These are phyloP conservation scores for Adansonia digitata DNA, from an alignment of 345 rosid species.

Conservation along the genomic window DNA sequence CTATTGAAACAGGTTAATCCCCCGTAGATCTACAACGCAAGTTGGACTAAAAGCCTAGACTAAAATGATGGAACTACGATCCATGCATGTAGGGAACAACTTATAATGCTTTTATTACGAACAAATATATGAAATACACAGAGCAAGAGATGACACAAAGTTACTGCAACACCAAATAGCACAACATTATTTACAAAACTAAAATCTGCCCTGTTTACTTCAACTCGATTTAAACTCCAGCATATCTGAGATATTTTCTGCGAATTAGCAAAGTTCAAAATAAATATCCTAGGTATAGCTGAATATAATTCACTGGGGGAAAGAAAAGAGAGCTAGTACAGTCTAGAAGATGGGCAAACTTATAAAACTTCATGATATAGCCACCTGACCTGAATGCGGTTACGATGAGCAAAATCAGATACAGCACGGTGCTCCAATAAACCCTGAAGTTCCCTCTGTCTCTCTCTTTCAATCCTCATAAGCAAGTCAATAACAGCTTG, in stretches of 20 bases:
- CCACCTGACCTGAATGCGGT: conserved; percentile 82
- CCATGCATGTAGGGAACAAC: neutral
- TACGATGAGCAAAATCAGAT: conserved; percentile 98
- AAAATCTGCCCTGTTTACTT: neutral
- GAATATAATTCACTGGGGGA: neutral
- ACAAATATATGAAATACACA: neutral
- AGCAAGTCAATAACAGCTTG: conserved; percentile 88
- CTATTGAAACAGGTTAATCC: neutral
- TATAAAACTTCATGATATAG: neutral
- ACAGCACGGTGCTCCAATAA: conserved; percentile 94
- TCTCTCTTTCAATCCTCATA: conserved; percentile 80
- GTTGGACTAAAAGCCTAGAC: neutral
- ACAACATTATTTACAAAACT: neutral
- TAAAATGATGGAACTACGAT: neutral
- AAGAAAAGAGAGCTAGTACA: neutral
- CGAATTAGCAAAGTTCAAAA: neutral
- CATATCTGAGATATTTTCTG: neutral
- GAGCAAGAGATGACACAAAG: neutral
- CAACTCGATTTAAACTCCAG: neutral
- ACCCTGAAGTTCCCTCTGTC: conserved; percentile 83
- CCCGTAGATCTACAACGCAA: neutral
- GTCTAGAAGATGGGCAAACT: neutral
- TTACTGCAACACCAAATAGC: neutral
- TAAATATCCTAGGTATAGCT: neutral
- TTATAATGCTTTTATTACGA: neutral